Percentiles rank a stretch among this genome's conserved stretches.
Evolutionary conservation across 75 land plant species (phyloP).

Genomic region (Sequoia sempervirens): DNA sequence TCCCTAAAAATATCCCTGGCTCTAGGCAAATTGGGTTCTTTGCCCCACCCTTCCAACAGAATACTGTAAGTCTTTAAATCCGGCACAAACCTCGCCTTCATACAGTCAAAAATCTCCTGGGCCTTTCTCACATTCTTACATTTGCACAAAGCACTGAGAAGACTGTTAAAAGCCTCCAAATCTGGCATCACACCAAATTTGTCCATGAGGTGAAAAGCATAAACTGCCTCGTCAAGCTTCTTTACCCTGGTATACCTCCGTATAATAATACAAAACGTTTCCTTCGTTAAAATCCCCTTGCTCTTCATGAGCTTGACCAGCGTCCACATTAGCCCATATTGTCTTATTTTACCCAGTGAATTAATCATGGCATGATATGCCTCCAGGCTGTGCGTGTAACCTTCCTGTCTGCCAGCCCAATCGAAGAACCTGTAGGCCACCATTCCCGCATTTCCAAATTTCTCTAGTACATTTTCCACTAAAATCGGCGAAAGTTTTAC

Average conservation of each 20-base stretch:
- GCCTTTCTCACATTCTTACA: conserved; percentile 72
- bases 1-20: conserved; percentile 52
- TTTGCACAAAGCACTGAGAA: conserved; percentile 58
- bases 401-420: conserved; percentile 58
- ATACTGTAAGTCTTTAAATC: conserved; percentile 69
- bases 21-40: conserved; percentile 53
- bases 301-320: conserved; percentile 45
- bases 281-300: conserved; percentile 39
- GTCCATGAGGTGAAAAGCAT: conserved; percentile 61
- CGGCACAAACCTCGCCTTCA: conserved; percentile 45
- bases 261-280: conserved; percentile 62
- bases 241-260: conserved; percentile 56
- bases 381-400: conserved; percentile 30
- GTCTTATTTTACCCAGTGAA: conserved; percentile 57
- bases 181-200: conserved; percentile 48
- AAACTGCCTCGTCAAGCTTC: conserved; percentile 58
- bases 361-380: conserved; percentile 56
- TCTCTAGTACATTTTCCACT: conserved; percentile 39
- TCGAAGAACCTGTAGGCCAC: conserved; percentile 50
- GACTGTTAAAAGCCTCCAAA: conserved; percentile 56
- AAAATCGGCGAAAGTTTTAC: conserved; percentile 27
- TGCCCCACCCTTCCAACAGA: conserved; percentile 71
- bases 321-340: conserved; percentile 69
- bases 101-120: conserved; percentile 57
- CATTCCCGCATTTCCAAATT: conserved; percentile 62